Evolutionary conservation across 768 basidiomycete species (phyloP), one percentile per base, ranked within the genome.

Genomic region (Butyriboletus loyo): DNA sequence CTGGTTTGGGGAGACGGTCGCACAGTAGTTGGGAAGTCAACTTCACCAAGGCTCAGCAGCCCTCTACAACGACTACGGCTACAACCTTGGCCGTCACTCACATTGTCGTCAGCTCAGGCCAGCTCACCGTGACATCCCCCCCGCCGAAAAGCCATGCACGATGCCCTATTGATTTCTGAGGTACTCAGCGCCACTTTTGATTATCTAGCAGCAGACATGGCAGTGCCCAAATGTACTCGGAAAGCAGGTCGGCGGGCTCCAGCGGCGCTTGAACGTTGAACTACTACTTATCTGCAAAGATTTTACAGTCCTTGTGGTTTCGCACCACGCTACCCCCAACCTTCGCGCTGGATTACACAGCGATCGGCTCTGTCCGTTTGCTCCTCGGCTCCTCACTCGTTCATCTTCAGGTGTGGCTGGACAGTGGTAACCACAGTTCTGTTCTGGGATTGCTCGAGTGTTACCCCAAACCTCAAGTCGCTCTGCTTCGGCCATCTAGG

Each of bases 341-440:
- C 54, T 57, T 25, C 35, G 25, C 4, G 1, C 11, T 19, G n/a
- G n/a, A n/a, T n/a, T 15, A 37, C 25, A 17, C 38, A 7, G 6
- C 7, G 2, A 31, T 50, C 6, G 13, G 31, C 17, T 38, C 17
- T 0, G 49, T 57, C 32, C 55, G 49, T 57, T 27, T 40, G 15
- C 36, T 58, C 24, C 55, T 58, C 46, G 36, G 41, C n/a, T 55
- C 46, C 25, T 57, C 55, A 13, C 46, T 57, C 4, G 27, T 37
- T 7, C 39, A 47, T 34, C 52, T 59, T 9, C 8, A 32, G 13
- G 37, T 44, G 15, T 45, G 27, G 36, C 24, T 58, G 17, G 38
- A n/a, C 5, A 25, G 2, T 6, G 47, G 36, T 7, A 13, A 44
- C 7, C 45, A 36, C 24, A 39, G 22, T n/a, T 39, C 51, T 7